Evolutionary conservation across 257 asterid species (phyloP).

Genomic region (Echites panduratus): DNA sequence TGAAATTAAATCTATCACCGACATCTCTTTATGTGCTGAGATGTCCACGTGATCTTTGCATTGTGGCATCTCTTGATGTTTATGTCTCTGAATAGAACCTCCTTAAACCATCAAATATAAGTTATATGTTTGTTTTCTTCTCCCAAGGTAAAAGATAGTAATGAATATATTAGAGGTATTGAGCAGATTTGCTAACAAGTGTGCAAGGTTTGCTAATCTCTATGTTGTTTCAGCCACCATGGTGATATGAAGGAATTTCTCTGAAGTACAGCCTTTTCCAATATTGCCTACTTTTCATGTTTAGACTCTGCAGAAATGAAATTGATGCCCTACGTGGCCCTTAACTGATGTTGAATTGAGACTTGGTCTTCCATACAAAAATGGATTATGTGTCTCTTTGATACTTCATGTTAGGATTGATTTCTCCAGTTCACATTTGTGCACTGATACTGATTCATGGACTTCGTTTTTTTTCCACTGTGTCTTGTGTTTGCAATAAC

Average conservation of each 20-base stretch:
- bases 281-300: not conserved
- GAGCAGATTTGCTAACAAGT: not conserved
- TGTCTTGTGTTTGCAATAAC: constrained; percentile 1
- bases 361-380: not conserved
- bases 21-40: not conserved
- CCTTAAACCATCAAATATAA: not conserved
- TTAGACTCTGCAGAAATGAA: not conserved
- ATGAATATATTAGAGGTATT: not conserved
- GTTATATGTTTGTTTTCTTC: not conserved
- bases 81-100: not conserved
- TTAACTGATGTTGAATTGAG: not conserved
- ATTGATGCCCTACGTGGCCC: not conserved
- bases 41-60: not conserved
- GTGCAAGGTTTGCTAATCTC: not conserved
- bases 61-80: not conserved
- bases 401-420: not conserved
- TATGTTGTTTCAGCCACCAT: not conserved
- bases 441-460: not conserved
- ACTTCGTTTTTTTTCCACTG: not conserved
- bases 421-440: not conserved
- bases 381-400: not conserved
- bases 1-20: not conserved
- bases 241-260: not conserved
- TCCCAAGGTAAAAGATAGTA: not conserved
- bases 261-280: not conserved